Evolutionary conservation across 2,329 filamentous ascomycete genomes (phyloP).

Genomic region (Sclerotinia spermophila): DNA sequence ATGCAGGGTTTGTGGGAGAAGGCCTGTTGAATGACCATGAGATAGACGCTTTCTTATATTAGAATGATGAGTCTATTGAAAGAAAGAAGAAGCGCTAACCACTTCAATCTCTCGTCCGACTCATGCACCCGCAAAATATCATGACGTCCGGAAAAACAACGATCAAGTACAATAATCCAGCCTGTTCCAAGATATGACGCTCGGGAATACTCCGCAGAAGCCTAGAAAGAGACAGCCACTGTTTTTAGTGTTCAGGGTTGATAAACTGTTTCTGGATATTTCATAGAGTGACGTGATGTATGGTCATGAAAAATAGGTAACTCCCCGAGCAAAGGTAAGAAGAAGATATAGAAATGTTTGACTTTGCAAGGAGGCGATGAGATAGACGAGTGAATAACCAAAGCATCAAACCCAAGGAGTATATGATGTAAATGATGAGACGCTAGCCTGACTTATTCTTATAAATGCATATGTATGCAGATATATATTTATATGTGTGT

Average conservation of each 20-base stretch:
- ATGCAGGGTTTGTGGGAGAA: background rate
- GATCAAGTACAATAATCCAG: background rate
- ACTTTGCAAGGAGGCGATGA: background rate
- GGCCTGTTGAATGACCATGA: background rate
- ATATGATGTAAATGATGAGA: background rate
- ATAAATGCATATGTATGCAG: background rate
- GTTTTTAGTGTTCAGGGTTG: background rate
- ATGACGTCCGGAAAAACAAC: background rate
- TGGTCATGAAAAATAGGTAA: background rate
- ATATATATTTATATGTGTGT: background rate
- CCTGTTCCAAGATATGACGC: background rate
- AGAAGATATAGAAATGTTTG: background rate
- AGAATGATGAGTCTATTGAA: background rate
- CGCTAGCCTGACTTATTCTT: background rate
- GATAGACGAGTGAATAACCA: background rate
- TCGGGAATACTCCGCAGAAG: background rate
- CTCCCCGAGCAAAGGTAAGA: background rate
- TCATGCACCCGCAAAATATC: background rate
- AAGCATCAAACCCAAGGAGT: background rate
- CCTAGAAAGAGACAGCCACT: background rate
- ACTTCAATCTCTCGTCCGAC: background rate
- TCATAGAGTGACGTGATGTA: background rate
- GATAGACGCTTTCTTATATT: background rate
- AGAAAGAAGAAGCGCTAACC: background rate
- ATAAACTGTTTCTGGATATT: background rate